These are phyloP conservation scores for Phytopythium chamaehyphon DNA, from an alignment of 352 stramenopile genomes.

Conservation along the genomic window DNA sequence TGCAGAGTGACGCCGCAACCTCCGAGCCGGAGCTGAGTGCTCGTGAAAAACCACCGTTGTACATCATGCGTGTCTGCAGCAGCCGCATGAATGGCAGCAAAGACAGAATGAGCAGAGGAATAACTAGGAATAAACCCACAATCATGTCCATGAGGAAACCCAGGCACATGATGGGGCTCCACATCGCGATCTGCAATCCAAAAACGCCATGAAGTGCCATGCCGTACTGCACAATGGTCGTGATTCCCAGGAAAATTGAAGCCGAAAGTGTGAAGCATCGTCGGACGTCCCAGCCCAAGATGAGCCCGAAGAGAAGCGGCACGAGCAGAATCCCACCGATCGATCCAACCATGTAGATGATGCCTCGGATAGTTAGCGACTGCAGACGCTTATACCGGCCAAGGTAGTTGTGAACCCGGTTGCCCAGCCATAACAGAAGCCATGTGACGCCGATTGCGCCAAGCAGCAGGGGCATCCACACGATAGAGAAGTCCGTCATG, in stretches of 20 bases:
- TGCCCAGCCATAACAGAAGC: slow-evolving; percentile 49
- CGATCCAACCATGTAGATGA: slow-evolving; percentile 71
- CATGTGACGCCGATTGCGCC: slow-evolving; percentile 46
- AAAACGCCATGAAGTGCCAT: slow-evolving; percentile 64
- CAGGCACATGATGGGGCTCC: slow-evolving; percentile 61
- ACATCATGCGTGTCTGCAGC: slow-evolving; percentile 84
- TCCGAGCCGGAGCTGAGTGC: slow-evolving; percentile 73
- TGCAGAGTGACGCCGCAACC: slow-evolving; percentile 75
- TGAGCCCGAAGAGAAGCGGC: slow-evolving; percentile 50
- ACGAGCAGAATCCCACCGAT: slow-evolving; percentile 52
- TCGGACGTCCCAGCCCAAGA: slow-evolving; percentile 50
- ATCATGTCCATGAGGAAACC: slow-evolving; percentile 87
- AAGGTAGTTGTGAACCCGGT: slow-evolving; percentile 40
- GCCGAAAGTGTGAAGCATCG: slow-evolving; percentile 70
- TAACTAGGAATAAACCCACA: slow-evolving; percentile 71
- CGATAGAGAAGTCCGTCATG: slow-evolving; percentile 55
- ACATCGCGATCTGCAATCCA: slow-evolving; percentile 61
- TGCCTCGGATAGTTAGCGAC: slow-evolving; percentile 48
- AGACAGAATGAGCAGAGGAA: slow-evolving; percentile 69
- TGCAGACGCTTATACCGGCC: slow-evolving; percentile 59
- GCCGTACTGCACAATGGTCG: slow-evolving; percentile 66
- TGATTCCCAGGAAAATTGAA: slow-evolving; percentile 65
- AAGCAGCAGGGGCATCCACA: slow-evolving; percentile 41
- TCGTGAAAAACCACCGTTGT: slow-evolving; percentile 82
- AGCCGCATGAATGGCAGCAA: slow-evolving; percentile 85